A percentile compares a stretch with the other conserved stretches of the same genome.
Conservation (phyloP, 2,329 filamentous ascomycete genomes). For the Xylariales sp. region DNA sequence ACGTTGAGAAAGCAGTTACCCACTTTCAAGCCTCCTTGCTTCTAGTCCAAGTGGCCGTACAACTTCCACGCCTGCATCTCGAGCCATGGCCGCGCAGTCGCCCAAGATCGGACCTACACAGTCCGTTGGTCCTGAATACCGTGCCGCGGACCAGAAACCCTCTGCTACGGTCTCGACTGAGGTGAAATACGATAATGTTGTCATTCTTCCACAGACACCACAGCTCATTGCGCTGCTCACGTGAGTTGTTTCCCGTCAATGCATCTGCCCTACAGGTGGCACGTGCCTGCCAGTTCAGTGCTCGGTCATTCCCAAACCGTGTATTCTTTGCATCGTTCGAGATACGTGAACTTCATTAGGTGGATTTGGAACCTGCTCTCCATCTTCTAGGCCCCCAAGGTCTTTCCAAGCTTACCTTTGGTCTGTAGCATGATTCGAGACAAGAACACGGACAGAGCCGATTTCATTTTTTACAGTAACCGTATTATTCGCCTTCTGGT, state of each 20-base stretch:
- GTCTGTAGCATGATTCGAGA: slow-evolving; percentile 92
- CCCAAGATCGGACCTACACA: slow-evolving; percentile 44
- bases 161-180: slow-evolving; percentile 83
- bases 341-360: no score
- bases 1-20: no score
- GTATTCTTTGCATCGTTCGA: no score
- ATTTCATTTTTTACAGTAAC: slow-evolving; percentile 99
- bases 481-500: slow-evolving; percentile 94
- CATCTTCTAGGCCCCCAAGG: no score
- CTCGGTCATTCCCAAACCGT: no score
- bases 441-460: slow-evolving; percentile 81
- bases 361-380: no score
- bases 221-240: slow-evolving; percentile 96
- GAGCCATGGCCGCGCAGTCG: slow-evolving; percentile 9
- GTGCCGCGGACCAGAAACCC: slow-evolving; percentile 71
- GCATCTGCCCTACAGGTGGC: no score
- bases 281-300: no score
- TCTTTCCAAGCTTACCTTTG: no score
- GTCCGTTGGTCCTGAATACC: slow-evolving; percentile 77
- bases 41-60: no score
- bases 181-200: slow-evolving; percentile 80
- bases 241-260: slow-evolving; percentile 54
- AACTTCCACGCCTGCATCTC: background rate
- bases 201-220: slow-evolving; percentile 85
- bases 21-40: no score